These are phyloP conservation scores for Kitagawia praeruptora DNA, from an alignment of 129 eudicot genomes.

Conservation along the genomic window DNA sequence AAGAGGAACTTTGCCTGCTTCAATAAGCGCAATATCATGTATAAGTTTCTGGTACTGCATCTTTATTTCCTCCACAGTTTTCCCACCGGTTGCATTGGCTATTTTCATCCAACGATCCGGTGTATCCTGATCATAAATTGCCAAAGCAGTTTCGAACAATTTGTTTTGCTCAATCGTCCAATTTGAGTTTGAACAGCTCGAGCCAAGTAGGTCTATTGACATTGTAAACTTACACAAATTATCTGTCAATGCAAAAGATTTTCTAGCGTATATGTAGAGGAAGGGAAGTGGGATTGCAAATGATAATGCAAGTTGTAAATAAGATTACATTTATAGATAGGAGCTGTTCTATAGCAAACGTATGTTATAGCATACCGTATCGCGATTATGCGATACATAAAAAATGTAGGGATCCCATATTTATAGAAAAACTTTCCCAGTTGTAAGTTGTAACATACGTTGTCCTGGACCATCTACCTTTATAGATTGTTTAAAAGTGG, in stretches of 20 bases:
- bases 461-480: too few relatives aligned
- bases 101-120: constrained; percentile 8
- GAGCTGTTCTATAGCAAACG: too few relatives aligned
- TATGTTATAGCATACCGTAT: too few relatives aligned
- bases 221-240: not conserved
- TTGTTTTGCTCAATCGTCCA: constrained; percentile 24
- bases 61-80: constrained; percentile 14
- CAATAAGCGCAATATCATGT: constrained; percentile 18
- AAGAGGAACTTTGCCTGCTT: constrained; percentile 10
- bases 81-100: constrained; percentile 15
- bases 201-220: not conserved
- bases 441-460: too few relatives aligned
- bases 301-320: not conserved
- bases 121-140: constrained; percentile 8
- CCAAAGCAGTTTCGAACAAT: constrained; percentile 19
- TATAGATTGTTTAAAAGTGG: not conserved
- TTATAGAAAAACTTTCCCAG: too few relatives aligned
- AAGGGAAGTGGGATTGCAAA: not conserved
- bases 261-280: not conserved
- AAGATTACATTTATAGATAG: not conserved
- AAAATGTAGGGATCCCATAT: too few relatives aligned
- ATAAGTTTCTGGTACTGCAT: constrained; percentile 14
- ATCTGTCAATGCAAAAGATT: not conserved
- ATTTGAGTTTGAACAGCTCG: not conserved
- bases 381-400: too few relatives aligned